Base-by-base conservation (phyloP, 2,329 filamentous ascomycete species). In the Aspergillus neotritici region DNA sequence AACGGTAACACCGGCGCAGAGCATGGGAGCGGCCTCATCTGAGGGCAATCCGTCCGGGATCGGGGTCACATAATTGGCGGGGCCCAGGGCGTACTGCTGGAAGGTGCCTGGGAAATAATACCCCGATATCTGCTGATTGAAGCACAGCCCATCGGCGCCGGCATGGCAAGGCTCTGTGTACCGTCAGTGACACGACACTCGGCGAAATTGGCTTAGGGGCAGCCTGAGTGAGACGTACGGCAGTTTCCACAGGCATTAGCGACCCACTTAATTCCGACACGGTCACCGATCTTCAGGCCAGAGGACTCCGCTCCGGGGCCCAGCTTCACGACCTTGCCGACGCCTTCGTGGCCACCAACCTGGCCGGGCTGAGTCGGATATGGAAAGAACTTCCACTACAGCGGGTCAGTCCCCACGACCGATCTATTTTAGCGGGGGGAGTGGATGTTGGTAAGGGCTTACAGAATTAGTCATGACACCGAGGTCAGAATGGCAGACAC, bases 81-180 rank as follows among this genome's bases (percentile, higher is more conserved):
- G 79, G 0, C 74, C 76, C 12, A 83, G 58, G 13, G 76, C 76
- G 56, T 85, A 86, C 65, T 85, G 80, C 59, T 86, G 83, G 60
- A 86, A 86, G n/a, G 82, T 86, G 31, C 83, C 83, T 0, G 82
- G 82, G 0, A 76, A 79, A 60, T 79, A 83, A 65, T 84, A 86
- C 4, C 83, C 83, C 0, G 76, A 81, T 37, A 86, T 61, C 56
- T 77, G 78, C 46, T 72, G 69, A 33, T 77, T 75, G 50, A 71
- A 67, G 62, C 79, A 82, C 31, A 72, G 63, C 8, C 72, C 77
- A 49, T 82, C 80, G 16, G 71, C 65, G 34, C 76, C 77, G 10
- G 70, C 69, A 41, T 76, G 66, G 57, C 79, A 83, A 46, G 79
- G 64, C 12, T 65, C 56, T 62, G 37, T 17, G 7, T 9, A 8